A percentile compares a stretch with the other conserved stretches of the same genome.
Evolutionary conservation across 768 basidiomycete genomes (phyloP).

Genomic region (Kwoniella dendrophila): DNA sequence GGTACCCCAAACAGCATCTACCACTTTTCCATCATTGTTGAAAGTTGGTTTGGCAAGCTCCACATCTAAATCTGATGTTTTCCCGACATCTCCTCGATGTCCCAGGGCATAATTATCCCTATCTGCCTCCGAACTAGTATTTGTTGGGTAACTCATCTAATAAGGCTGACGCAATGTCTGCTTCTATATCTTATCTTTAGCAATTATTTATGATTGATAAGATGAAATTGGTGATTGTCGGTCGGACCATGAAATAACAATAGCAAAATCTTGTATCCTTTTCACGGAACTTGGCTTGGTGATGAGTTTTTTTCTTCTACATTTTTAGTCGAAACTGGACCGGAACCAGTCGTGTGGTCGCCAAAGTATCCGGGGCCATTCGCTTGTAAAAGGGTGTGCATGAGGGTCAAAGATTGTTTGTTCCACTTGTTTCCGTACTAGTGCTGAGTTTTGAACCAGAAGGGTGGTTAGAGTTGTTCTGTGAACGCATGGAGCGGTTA

Average conservation of each 20-base stretch:
- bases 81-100: slow-evolving; percentile 9
- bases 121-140: neutral
- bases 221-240: neutral
- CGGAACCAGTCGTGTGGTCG: too few species aligned
- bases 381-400: neutral
- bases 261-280: slow-evolving; percentile 20
- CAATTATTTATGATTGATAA: too few species aligned
- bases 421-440: too few species aligned
- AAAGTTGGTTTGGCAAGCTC: neutral
- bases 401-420: too few species aligned
- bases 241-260: slow-evolving; percentile 30
- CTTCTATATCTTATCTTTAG: too few species aligned
- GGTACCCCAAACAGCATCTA: slow-evolving; percentile 39
- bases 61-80: slow-evolving; percentile 1
- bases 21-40: slow-evolving; percentile 10
- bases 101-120: slow-evolving; percentile 2
- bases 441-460: too few species aligned
- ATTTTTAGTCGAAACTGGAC: neutral
- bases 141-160: neutral
- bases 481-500: too few species aligned
- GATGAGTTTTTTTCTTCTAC: too few species aligned
- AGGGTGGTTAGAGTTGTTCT: too few species aligned
- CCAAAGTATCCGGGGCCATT: neutral
- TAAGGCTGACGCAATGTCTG: neutral
- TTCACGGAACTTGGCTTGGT: slow-evolving; percentile 30